Evolutionary conservation across 2,329 filamentous ascomycete species (phyloP), one percentile per base, ranked within the genome.

Genomic region (Fusarium sublunatum): DNA sequence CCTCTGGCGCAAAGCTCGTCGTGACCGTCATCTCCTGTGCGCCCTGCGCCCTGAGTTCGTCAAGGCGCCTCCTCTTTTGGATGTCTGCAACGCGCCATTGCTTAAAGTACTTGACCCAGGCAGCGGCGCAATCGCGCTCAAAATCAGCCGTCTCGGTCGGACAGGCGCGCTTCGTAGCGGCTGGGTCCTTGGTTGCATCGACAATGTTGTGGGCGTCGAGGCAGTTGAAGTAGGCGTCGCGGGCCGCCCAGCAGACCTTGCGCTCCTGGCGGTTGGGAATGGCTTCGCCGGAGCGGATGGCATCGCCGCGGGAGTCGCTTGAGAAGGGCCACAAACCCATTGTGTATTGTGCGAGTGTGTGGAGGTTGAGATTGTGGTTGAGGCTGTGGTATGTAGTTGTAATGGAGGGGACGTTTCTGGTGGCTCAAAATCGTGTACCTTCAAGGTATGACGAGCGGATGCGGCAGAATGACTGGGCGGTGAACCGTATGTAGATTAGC

Each of bases 101-200:
- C 82, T 98, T 97, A 80, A 99, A 99, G 78, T 99, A 98, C 78
- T 93, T 92, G 60, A 97, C 95, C 95, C 95, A 99, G 74, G 93
- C 93, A 57, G 83, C 85, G 15, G 93, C 92, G 77, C 95, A 99
- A 74, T 94, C 91, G 69, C 84, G 83, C 78, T 96, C 92, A 72
- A 98, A 96, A 55, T 82, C 84, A 28, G 70, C 73, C 24, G 72
- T 72, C 74, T 82, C 74, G 38, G 62, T 54, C 24, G 75, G 74
- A 60, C 82, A 85, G 34, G 76, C 74, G 50, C 72, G 74, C 7
- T 70, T 71, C 2, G 76, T 74, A 31, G 78, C 78, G 7, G 70
- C 73, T n/a, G 73, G 70, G 61, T 81, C 77, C 69, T 80, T 79
- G 64, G 76, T 68, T 15, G 82, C 77, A 77, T 99, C 93, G 65